Evolutionary conservation across 805 yeast species (phyloP).

Genomic region (Nakazawaea molendinolei): DNA sequence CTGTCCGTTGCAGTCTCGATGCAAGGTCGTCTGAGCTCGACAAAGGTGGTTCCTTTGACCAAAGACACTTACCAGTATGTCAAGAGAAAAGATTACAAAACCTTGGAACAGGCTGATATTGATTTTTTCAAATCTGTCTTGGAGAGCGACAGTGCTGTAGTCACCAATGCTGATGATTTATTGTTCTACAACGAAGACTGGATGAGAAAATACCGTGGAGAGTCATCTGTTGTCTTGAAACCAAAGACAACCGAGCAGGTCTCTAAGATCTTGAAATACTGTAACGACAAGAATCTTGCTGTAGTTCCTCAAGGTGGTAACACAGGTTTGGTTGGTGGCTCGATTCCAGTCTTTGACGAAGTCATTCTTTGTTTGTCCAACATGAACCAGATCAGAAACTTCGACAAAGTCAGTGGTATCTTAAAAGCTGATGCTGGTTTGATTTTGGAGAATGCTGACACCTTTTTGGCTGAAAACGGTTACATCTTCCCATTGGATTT

Average conservation of each 20-base stretch:
- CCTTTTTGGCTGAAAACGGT: conserved; percentile 69
- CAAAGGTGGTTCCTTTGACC: conserved; percentile 43
- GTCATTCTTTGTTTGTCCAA: conserved; percentile 63
- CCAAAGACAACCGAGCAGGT: conserved; percentile 81
- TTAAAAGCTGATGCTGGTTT: conserved; percentile 88
- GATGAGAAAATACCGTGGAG: conserved; percentile 93
- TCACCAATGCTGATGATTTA: conserved; percentile 59
- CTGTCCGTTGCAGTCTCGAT: neutral
- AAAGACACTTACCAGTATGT: conserved; percentile 63
- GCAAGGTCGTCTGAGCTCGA: conserved; percentile 9
- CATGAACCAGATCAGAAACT: conserved; percentile 73
- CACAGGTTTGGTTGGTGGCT: conserved; percentile 94
- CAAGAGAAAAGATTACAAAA: conserved; percentile 45
- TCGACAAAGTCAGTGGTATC: conserved; percentile 78
- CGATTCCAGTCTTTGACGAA: conserved; percentile 89
- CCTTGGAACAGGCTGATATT: conserved; percentile 50
- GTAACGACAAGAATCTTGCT: conserved; percentile 71
- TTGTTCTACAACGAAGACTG: conserved; percentile 79
- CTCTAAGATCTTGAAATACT: conserved; percentile 67
- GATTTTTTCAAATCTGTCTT: conserved; percentile 54
- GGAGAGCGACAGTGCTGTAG: conserved; percentile 36
- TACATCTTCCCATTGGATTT: conserved; percentile 88
- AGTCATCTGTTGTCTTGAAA: conserved; percentile 69
- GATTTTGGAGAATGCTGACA: conserved; percentile 80
- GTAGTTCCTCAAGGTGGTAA: conserved; percentile 97